Evolutionary conservation across 257 asterid genomes (phyloP).

Genomic region (Petrea volubilis): DNA sequence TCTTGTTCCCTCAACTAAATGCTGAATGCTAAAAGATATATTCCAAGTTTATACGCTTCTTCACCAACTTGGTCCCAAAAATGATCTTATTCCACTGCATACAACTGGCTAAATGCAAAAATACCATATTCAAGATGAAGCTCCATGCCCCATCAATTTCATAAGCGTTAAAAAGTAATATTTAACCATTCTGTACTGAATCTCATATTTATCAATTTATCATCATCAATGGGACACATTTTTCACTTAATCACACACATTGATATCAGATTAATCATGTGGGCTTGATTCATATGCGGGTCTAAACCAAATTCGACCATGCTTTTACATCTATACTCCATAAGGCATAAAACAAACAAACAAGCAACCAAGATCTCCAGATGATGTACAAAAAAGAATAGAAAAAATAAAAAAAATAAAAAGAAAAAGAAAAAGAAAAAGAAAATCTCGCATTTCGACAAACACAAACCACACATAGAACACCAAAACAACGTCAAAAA

Average conservation of each 20-base stretch:
- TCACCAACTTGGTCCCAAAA: conserved; percentile 5
- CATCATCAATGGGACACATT: background rate
- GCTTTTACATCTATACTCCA: conserved; percentile 4
- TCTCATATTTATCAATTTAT: background rate
- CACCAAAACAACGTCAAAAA: background rate
- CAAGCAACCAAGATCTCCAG: background rate
- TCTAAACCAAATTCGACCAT: background rate
- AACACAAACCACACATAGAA: background rate
- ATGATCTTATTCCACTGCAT: background rate
- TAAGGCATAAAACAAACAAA: no score
- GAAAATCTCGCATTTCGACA: background rate
- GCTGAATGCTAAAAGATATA: conserved; percentile 6
- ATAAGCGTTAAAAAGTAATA: background rate
- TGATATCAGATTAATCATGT: background rate
- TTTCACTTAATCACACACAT: background rate
- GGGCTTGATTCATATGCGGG: background rate
- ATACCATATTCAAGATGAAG: no score
- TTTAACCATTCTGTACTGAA: background rate
- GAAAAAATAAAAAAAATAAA: no score
- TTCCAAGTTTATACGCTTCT: conserved; percentile 20
- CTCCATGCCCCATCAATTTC: background rate
- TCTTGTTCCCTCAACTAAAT: background rate
- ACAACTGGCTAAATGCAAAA: no score
- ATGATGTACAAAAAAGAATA: background rate
- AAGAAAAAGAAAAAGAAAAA: background rate